Conservation (phyloP, 176 grass and related monocot genomes). For the Lolium multiflorum region DNA sequence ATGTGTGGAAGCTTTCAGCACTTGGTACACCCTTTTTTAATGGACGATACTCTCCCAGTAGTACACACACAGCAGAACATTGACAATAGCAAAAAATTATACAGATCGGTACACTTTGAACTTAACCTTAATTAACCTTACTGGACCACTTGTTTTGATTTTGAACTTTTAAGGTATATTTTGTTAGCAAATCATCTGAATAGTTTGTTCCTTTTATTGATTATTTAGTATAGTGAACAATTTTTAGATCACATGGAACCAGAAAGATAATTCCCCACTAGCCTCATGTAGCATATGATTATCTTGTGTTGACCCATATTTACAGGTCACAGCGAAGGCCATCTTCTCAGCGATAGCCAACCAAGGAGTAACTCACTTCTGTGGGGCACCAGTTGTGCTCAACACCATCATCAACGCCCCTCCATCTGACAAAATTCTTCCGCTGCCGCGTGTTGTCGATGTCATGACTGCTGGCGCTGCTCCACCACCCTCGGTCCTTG, state of each 20-base stretch:
- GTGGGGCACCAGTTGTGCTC: conserved; percentile 87
- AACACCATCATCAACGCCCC: conserved; percentile 88
- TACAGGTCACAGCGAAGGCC: conserved; percentile 87
- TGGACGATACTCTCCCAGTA: not conserved
- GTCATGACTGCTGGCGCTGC: conserved; percentile 95
- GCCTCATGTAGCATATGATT: not conserved
- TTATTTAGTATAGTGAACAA: not conserved
- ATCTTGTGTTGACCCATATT: not conserved
- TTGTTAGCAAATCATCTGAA: not conserved
- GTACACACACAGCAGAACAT: not conserved
- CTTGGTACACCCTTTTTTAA: no score
- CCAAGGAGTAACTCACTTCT: conserved; percentile 91
- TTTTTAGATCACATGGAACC: not conserved
- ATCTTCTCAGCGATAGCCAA: conserved; percentile 86
- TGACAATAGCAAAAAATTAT: not conserved
- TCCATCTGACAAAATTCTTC: conserved; percentile 73
- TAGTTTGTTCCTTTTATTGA: not conserved
- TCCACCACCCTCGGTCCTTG: conserved; percentile 81
- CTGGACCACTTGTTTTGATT: conserved; percentile 1
- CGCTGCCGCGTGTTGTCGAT: conserved; percentile 66
- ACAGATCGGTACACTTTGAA: not conserved
- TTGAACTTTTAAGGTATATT: not conserved
- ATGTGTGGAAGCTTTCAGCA: no score
- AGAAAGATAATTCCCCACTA: not conserved
- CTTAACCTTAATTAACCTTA: not conserved